Base-by-base conservation (phyloP, 805 yeast species). In the Ogataea populi-albae region DNA sequence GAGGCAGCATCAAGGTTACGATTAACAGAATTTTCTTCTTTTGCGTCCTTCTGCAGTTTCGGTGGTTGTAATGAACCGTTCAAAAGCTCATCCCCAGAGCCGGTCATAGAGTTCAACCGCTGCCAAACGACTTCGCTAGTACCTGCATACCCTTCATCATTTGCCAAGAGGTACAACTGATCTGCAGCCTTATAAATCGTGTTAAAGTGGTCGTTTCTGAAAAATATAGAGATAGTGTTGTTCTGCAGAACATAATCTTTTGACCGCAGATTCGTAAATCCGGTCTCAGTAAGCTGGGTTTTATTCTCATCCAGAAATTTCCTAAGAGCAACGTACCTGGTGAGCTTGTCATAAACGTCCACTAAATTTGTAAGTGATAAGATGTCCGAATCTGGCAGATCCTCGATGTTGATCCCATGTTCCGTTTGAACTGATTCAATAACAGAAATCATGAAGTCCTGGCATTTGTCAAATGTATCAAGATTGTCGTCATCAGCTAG, bases 121-220 rank as follows among this genome's bases (percentile, higher is more conserved):
- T 85, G 89, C 98, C 98, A 91, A 6, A 86, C 86, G 14, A 83
- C 71, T n/a, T 70, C 63, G 2, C 56, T 50, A 23, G 45, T 44
- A 26, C 68, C 65, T 3, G 36, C 46, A 50, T 77, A 82, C 3
- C 93, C 87, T 11, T 69, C 64, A 54, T 93, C 96, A 1, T 93
- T 85, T 3, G 85, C 81, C 18, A 91, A 65, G 4, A 75, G 59
- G 52, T 75, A 87, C 21, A 91, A 64, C 19, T 66, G 67, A 26
- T 60, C 62, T 12, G 56, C 59, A 16, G 57, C 56, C 51, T 79
- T 80, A 47, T 68, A 73, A 8, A 89, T 55, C 0, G 96, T 86
- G 45, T 74, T 74, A 60, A 86, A 91, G 57, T 88, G 96, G 57
- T 93, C 89, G 59, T 93, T 91, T 52, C 97, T 71, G 65, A 89